Evolutionary conservation across 1,284 basidiomycete genomes (phyloP).

Genomic region (Ustilago trichophora): DNA sequence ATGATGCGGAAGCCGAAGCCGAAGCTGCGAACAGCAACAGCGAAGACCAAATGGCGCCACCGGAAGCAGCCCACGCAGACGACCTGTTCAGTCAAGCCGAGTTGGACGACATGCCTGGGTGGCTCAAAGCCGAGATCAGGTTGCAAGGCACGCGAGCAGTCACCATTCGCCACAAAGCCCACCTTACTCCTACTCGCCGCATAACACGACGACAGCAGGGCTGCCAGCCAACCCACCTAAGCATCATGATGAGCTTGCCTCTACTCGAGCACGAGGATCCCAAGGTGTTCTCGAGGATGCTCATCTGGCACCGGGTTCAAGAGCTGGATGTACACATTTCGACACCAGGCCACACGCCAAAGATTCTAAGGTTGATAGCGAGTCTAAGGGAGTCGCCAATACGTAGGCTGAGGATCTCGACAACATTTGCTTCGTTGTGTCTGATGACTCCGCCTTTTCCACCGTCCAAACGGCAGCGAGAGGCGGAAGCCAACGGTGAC

Average conservation of each 20-base stretch:
- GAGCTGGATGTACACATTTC: slow-evolving; percentile 60
- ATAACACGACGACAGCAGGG: slow-evolving; percentile 34
- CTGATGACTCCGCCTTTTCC: slow-evolving; percentile 52
- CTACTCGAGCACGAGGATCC: slow-evolving; percentile 61
- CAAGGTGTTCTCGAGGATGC: slow-evolving; percentile 54
- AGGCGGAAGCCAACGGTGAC: slow-evolving; percentile 4
- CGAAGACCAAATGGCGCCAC: no score
- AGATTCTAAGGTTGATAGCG: slow-evolving; percentile 48
- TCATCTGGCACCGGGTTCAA: slow-evolving; percentile 57
- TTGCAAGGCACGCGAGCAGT: slow-evolving; percentile 44
- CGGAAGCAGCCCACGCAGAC: slow-evolving; percentile 22
- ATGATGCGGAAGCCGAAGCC: slow-evolving; percentile 5
- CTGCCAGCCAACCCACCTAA: slow-evolving; percentile 54
- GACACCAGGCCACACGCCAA: slow-evolving; percentile 45
- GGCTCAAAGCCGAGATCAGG: slow-evolving; percentile 58
- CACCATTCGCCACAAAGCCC: slow-evolving; percentile 53
- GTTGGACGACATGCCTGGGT: slow-evolving; percentile 59
- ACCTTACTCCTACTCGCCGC: slow-evolving; percentile 44
- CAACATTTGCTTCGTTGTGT: slow-evolving; percentile 52
- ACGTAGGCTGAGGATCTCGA: slow-evolving; percentile 54
- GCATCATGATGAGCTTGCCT: slow-evolving; percentile 58
- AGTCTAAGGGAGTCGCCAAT: slow-evolving; percentile 48
- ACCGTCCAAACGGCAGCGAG: slow-evolving; percentile 25
- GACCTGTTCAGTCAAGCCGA: slow-evolving; percentile 45
- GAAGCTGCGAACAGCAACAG: neutral